Evolutionary conservation across 2,329 filamentous ascomycete genomes (phyloP).

Genomic region (Fusarium liriodendri): DNA sequence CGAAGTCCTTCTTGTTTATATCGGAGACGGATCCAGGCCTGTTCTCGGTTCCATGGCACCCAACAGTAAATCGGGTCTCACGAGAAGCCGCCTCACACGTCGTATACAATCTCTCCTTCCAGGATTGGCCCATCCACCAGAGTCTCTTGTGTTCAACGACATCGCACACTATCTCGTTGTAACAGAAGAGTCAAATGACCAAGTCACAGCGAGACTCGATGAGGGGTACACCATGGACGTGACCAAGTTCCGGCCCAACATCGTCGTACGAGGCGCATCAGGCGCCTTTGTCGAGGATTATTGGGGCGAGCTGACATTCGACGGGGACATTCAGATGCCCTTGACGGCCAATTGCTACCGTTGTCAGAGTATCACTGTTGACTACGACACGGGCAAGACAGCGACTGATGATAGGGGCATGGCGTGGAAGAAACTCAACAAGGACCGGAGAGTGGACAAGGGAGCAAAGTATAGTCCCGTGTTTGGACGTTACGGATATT

Average conservation of each 20-base stretch:
- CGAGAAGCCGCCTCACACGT: neutral
- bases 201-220: conserved; percentile 26
- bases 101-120: conserved; percentile 3
- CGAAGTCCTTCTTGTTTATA: conserved; percentile 33
- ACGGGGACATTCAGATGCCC: conserved; percentile 26
- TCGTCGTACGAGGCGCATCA: conserved; percentile 36
- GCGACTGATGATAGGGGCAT: conserved; percentile 32
- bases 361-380: conserved; percentile 41
- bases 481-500: conserved; percentile 40
- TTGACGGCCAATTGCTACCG: conserved; percentile 39
- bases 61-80: conserved; percentile 33
- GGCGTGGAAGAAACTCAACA: conserved; percentile 42
- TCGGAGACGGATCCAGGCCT: conserved; percentile 35
- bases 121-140: conserved; percentile 9
- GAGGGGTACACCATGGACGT: conserved; percentile 34
- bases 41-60: conserved; percentile 38
- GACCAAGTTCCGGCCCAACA: conserved; percentile 41
- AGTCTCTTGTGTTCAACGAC: conserved; percentile 33
- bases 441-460: conserved; percentile 37
- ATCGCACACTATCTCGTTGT: conserved; percentile 40
- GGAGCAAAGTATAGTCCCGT: conserved; percentile 41
- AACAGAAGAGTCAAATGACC: conserved; percentile 39
- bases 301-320: conserved; percentile 36
- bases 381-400: conserved; percentile 35
- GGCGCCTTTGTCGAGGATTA: conserved; percentile 33